Base-by-base conservation (phyloP, 371 early-diverging fungal species). In the Mortierella sp. region DNA sequence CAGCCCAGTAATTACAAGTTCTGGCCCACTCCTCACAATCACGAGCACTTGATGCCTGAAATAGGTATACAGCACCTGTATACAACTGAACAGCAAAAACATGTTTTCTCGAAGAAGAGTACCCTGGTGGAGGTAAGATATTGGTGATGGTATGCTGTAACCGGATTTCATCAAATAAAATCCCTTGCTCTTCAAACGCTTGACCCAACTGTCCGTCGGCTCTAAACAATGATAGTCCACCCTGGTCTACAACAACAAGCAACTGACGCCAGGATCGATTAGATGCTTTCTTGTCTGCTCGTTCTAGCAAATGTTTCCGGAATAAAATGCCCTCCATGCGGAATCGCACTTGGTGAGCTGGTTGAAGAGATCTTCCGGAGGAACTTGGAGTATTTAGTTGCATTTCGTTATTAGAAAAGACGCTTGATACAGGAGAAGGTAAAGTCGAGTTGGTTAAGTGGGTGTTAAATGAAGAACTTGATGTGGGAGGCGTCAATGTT, bases 1-100 rank as follows among this genome's bases (percentile, higher is more conserved):
- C 96, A 5, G 97, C 95, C 97, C 97, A 97, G 71, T 92, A 95
- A 80, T 96, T 97, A 76, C 96, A 93, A 3, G 91, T 89, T 0
- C 87, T 70, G 0, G 93, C 92, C 98, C 98, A 97, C 64, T 90
- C 93, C 23, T 85, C 85, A 22, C 93, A 86, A 56, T 89, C 89
- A 7, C 90, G 89, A 29, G 87, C 83, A 0, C 87, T 88, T 9
- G 85, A 80, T 0, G 93, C 87, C 74, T 97, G 96, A 83, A 96
- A 94, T 19, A 97, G 84, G 66, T 92, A 93, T 5, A 93, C 92
- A 15, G 90, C 91, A 9, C 95, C 95, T 71, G 93, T 89, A 3
- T 91, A 86, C 45, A 95, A 86, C 68, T 92, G 92, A 37, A 97
- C 79, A 8, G 95, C 94, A 84, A 97, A 94, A 17, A 94, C 95